Evolutionary conservation across 192 early-diverging fungal genomes (phyloP).

Genomic region (Coemansia sp.): DNA sequence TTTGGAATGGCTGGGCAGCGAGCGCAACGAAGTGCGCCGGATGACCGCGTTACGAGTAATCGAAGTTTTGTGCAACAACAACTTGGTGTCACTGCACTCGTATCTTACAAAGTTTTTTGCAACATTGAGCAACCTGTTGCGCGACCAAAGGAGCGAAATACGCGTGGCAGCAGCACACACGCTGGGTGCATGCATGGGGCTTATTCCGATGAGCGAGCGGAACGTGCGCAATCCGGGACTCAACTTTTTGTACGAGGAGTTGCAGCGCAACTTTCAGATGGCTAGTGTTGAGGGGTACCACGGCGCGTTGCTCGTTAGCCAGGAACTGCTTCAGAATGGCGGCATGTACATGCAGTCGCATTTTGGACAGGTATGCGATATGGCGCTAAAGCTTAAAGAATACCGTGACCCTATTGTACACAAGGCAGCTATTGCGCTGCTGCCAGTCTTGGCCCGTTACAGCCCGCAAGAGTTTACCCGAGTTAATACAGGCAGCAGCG

Average conservation of each 20-base stretch:
- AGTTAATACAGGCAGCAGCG: slow-evolving; percentile 34
- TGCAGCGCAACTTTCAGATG: slow-evolving; percentile 62
- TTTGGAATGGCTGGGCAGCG: slow-evolving; percentile 42
- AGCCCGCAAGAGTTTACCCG: slow-evolving; percentile 66
- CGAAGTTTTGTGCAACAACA: slow-evolving; percentile 23
- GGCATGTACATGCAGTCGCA: slow-evolving; percentile 83
- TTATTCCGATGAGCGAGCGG: slow-evolving; percentile 80
- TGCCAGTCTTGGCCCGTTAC: slow-evolving; percentile 81
- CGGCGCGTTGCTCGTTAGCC: slow-evolving; percentile 76
- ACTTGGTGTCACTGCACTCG: slow-evolving; percentile 75
- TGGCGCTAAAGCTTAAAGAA: slow-evolving; percentile 74
- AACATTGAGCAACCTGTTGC: neutral
- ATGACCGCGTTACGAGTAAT: slow-evolving; percentile 36
- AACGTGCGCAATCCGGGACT: slow-evolving; percentile 69
- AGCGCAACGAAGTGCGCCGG: slow-evolving; percentile 34
- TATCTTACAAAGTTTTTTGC: neutral
- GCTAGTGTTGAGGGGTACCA: slow-evolving; percentile 72
- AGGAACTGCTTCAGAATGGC: slow-evolving; percentile 77
- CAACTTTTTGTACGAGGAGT: slow-evolving; percentile 79
- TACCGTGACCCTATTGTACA: slow-evolving; percentile 77
- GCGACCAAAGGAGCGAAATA: neutral
- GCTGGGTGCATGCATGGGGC: slow-evolving; percentile 77
- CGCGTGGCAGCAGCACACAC: neutral
- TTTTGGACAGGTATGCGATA: slow-evolving; percentile 74
- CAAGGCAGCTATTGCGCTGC: slow-evolving; percentile 76